Conservation (phyloP, 1,284 basidiomycete genomes). For the Gyrodon tennesseensis region DNA sequence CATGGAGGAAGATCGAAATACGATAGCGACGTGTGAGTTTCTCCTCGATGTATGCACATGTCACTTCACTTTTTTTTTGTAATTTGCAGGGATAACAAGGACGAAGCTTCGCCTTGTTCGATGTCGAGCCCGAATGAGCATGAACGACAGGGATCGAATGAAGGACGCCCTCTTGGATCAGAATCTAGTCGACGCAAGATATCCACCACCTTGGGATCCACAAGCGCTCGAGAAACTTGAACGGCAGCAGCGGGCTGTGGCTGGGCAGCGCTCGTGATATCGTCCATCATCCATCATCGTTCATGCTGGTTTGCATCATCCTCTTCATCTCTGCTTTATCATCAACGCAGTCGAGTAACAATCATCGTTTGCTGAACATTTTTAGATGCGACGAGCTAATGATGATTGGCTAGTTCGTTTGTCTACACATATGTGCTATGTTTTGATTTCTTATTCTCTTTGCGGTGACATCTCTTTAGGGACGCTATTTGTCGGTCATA, state of each 20-base stretch:
- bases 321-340: not conserved
- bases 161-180: slow-evolving; percentile 70
- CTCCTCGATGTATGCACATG: not conserved
- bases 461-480: slow-evolving; percentile 13
- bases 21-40: slow-evolving; percentile 76
- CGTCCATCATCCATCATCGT: not conserved
- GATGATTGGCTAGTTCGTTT: not conserved
- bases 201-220: slow-evolving; percentile 73
- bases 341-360: not conserved
- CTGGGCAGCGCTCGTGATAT: slow-evolving; percentile 26
- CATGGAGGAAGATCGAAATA: slow-evolving; percentile 79
- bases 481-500: slow-evolving; percentile 20
- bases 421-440: slow-evolving; percentile 10
- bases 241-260: slow-evolving; percentile 34
- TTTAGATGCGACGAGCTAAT: slow-evolving; percentile 1
- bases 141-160: slow-evolving; percentile 66
- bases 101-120: slow-evolving; percentile 76
- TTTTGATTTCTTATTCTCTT: slow-evolving; percentile 4
- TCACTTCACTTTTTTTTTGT: not conserved
- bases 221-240: slow-evolving; percentile 45
- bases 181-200: slow-evolving; percentile 68
- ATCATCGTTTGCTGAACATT: slow-evolving; percentile 19
- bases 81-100: slow-evolving; percentile 70
- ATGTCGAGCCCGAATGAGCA: slow-evolving; percentile 68
- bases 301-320: not conserved